Evolutionary conservation across 768 basidiomycete genomes (phyloP).

Genomic region (Naganishia antarctica): DNA sequence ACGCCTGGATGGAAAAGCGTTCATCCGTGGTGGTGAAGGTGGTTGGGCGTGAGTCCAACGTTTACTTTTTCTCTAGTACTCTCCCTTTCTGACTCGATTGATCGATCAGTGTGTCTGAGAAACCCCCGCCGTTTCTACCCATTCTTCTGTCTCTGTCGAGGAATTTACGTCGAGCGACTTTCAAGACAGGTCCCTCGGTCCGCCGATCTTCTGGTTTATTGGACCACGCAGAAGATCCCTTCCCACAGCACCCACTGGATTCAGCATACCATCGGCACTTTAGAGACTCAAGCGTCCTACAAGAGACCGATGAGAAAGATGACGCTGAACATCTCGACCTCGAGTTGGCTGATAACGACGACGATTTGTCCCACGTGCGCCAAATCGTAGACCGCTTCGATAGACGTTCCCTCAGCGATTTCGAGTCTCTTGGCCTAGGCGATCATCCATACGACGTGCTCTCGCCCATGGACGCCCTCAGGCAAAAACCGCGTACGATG

Average conservation of each 20-base stretch:
- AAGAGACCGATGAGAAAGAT: conserved; percentile 3
- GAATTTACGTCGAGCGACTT: neutral
- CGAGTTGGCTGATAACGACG: neutral
- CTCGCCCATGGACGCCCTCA: too few relatives aligned
- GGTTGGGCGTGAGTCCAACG: conserved; percentile 1
- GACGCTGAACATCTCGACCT: neutral
- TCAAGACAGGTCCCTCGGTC: neutral
- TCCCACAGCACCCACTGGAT: neutral
- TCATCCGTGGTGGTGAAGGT: neutral
- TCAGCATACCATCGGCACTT: neutral
- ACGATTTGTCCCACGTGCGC: conserved; percentile 3
- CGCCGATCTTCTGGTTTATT: neutral
- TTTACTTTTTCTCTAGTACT: neutral
- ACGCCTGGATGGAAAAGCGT: neutral
- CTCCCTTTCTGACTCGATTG: neutral
- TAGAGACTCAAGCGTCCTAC: neutral
- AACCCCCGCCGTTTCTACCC: neutral
- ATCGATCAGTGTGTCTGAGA: neutral
- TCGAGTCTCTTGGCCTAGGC: neutral
- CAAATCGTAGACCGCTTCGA: neutral
- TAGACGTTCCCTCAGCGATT: neutral
- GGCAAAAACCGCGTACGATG: neutral
- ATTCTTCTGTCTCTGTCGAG: conserved; percentile 1
- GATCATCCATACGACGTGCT: neutral
- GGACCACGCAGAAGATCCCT: neutral